A percentile compares a stretch with the other conserved stretches of the same genome.
phyloP scores from a whole-genome alignment of 345 rosid species.

The Corymbia maculata region DNA sequence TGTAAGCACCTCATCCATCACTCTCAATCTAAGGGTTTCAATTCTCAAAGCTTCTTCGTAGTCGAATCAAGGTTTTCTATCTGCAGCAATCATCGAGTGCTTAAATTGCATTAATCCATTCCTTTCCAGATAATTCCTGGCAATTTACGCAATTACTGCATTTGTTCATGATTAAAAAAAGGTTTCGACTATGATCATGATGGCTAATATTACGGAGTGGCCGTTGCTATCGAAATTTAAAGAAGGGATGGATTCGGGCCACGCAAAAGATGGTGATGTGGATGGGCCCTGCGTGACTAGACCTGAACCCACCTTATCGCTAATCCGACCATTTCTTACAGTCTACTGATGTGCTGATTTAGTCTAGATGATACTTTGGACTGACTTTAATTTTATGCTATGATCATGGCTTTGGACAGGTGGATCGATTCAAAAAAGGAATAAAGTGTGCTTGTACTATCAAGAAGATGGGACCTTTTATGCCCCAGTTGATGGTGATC shows the following conservation, averaged over 20 bases:
- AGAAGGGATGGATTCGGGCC: not conserved
- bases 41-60: not conserved
- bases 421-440: not conserved
- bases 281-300: not conserved
- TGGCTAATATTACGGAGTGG: not conserved
- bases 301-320: not conserved
- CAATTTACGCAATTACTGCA: not conserved
- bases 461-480: not conserved
- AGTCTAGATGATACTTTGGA: not conserved
- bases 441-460: not conserved
- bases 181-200: not conserved
- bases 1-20: not conserved
- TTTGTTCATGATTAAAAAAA: not conserved
- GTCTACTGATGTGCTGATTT: not conserved
- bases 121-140: not conserved
- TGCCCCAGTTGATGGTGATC: not conserved
- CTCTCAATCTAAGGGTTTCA: not conserved
- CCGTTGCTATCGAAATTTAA: not conserved
- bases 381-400: not conserved
- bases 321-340: rapidly evolving
- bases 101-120: not conserved
- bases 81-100: not conserved
- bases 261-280: not conserved
- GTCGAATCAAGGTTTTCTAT: not conserved
- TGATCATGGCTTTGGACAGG: not conserved